Evolutionary conservation across 345 rosid species (phyloP).

Genomic region (Crucihimalaya himalaica): DNA sequence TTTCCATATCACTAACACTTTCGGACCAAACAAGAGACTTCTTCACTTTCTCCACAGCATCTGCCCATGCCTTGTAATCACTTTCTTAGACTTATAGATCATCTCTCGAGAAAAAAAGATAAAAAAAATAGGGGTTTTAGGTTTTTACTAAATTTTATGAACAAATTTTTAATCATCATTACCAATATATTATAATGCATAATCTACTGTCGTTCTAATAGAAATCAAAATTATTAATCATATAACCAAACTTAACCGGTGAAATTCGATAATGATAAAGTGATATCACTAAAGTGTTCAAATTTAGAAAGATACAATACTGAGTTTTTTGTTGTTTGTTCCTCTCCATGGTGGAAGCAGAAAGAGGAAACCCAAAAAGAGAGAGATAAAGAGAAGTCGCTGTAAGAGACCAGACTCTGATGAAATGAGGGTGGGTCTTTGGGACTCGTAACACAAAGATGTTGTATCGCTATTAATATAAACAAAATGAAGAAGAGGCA

Average conservation of each 20-base stretch:
- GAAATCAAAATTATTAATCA: neutral
- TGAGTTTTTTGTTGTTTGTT: conserved; percentile 20
- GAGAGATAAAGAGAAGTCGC: conserved; percentile 17
- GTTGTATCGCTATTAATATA: neutral
- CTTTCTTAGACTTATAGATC: conserved; percentile 34
- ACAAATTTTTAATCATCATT: neutral
- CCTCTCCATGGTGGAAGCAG: conserved; percentile 31
- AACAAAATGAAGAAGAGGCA: neutral
- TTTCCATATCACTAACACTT: conserved; percentile 32
- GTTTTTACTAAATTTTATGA: neutral
- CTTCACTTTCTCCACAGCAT: conserved; percentile 34
- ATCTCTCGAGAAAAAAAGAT: neutral
- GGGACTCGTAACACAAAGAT: conserved; percentile 10
- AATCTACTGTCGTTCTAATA: neutral
- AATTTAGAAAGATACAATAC: conserved; percentile 19
- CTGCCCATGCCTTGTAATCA: conserved; percentile 43
- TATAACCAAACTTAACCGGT: neutral
- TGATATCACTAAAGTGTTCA: conserved; percentile 18
- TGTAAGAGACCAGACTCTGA: conserved; percentile 38
- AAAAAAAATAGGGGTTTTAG: neutral
- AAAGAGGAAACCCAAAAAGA: conserved; percentile 8
- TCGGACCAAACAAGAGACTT: conserved; percentile 41
- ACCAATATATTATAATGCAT: neutral
- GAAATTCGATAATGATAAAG: neutral
- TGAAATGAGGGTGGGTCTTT: conserved; percentile 27